phyloP scores from a whole-genome alignment of 768 basidiomycete genomes.

The Suillus ampliporus region DNA sequence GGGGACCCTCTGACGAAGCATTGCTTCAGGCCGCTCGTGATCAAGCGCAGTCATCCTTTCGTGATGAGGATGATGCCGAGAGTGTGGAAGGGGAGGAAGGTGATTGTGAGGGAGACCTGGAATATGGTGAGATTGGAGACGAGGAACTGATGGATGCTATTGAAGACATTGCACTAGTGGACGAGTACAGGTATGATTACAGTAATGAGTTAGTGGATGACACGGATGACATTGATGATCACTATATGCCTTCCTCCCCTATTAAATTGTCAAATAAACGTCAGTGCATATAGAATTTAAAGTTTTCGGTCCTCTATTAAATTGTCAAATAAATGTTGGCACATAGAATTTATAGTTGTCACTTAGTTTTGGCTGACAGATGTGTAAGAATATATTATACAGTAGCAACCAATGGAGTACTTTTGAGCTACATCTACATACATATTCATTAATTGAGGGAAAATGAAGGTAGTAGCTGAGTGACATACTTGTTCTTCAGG shows the following conservation, averaged over 20 bases:
- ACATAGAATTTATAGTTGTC: not conserved
- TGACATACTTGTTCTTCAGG: no score
- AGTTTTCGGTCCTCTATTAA: no score
- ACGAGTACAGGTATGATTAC: constrained; percentile 7
- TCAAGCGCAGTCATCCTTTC: not conserved
- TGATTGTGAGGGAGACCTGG: not conserved
- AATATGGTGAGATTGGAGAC: not conserved
- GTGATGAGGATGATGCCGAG: not conserved
- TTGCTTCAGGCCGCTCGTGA: not conserved
- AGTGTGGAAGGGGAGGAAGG: not conserved
- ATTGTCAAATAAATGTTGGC: no score
- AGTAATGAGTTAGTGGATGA: not conserved
- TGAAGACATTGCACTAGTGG: constrained; percentile 16
- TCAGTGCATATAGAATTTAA: not conserved
- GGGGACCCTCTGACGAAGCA: constrained; percentile 13
- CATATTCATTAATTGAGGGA: no score
- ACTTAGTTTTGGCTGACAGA: no score
- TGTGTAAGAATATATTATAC: no score
- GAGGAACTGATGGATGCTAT: constrained; percentile 13
- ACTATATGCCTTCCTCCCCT: constrained; percentile 5
- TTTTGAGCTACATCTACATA: no score
- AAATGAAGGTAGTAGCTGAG: no score
- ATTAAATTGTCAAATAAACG: not conserved
- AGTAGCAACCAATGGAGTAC: no score
- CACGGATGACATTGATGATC: not conserved